A percentile compares a stretch with the other conserved stretches of the same genome.
Conservation (phyloP, 768 basidiomycete species). For the Brasilioporus rufonigricans region DNA sequence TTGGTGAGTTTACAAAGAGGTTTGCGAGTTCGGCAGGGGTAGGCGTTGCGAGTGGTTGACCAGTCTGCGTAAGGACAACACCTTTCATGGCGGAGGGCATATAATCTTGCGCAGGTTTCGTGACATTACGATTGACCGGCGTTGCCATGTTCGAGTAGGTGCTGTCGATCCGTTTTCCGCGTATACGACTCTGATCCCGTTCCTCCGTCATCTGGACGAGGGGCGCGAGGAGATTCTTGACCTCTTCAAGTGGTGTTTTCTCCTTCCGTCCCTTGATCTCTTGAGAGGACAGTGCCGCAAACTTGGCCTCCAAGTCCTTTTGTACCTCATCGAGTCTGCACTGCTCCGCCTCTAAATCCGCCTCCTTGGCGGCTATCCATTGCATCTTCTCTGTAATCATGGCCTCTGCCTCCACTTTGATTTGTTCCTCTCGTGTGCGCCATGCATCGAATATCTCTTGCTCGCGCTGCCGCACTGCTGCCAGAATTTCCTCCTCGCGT, state of each 20-base stretch:
- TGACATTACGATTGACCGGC: constrained; percentile 43
- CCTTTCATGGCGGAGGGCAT: constrained; percentile 66
- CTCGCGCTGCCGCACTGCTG: constrained; percentile 62
- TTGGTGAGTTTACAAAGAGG: constrained; percentile 67
- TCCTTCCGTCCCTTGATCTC: constrained; percentile 42
- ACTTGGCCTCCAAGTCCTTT: constrained; percentile 49
- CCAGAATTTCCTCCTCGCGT: constrained; percentile 71
- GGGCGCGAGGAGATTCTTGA: constrained; percentile 65
- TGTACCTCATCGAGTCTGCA: constrained; percentile 44
- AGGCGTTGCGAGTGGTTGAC: constrained; percentile 71
- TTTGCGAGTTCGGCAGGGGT: constrained; percentile 62
- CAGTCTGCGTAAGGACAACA: constrained; percentile 76
- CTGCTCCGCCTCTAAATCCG: constrained; percentile 53
- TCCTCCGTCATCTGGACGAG: constrained; percentile 38
- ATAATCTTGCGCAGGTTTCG: constrained; percentile 27
- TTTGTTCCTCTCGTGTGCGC: constrained; percentile 47
- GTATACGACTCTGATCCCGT: constrained; percentile 23
- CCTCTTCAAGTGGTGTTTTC: constrained; percentile 68
- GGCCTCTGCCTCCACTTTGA: constrained; percentile 47
- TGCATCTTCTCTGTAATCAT: constrained; percentile 40
- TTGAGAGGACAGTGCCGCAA: constrained; percentile 43
- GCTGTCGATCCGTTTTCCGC: constrained; percentile 15
- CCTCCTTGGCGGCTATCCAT: constrained; percentile 50
- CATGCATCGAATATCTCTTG: constrained; percentile 63
- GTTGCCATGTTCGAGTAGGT: constrained; percentile 41